phyloP scores from a whole-genome alignment of 2,329 filamentous ascomycete genomes.

The Zymoseptoria brevis region DNA sequence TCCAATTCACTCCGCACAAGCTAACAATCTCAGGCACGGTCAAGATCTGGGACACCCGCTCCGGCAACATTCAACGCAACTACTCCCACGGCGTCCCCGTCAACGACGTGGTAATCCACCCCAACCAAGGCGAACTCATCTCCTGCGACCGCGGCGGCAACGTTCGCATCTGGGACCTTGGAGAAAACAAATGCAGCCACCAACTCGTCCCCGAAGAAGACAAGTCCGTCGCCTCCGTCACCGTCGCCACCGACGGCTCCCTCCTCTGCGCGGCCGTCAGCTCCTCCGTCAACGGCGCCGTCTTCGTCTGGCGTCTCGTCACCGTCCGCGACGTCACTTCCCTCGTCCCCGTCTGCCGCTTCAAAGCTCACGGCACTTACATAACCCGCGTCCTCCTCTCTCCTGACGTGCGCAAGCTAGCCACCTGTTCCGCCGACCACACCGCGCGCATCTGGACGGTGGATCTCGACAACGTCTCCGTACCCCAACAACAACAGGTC shows the following conservation, averaged over 20 bases:
- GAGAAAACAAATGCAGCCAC: slow-evolving; percentile 94
- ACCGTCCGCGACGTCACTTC: slow-evolving; percentile 75
- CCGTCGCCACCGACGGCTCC: slow-evolving; percentile 87
- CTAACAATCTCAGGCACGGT: slow-evolving; percentile 51
- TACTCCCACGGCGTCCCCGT: slow-evolving; percentile 84
- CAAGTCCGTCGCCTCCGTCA: slow-evolving; percentile 86
- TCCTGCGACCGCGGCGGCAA: slow-evolving; percentile 90
- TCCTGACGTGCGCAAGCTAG: slow-evolving; percentile 87
- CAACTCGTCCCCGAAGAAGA: slow-evolving; percentile 95
- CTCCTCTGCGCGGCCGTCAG: slow-evolving; percentile 72
- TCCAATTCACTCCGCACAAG: neutral
- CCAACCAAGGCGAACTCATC: slow-evolving; percentile 96
- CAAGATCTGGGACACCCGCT: slow-evolving; percentile 93
- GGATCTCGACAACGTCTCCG: slow-evolving; percentile 45
- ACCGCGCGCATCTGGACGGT: slow-evolving; percentile 96
- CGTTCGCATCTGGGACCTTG: slow-evolving; percentile 91
- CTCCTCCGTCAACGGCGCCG: slow-evolving; percentile 82
- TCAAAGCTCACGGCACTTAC: slow-evolving; percentile 84
- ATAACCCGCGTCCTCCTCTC: slow-evolving; percentile 87
- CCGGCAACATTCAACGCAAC: slow-evolving; percentile 78
- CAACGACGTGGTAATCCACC: slow-evolving; percentile 98
- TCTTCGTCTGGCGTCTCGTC: slow-evolving; percentile 93
- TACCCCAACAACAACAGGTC: slow-evolving; percentile 7
- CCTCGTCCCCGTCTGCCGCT: slow-evolving; percentile 78
- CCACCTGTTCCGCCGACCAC: slow-evolving; percentile 89